Percentiles rank a stretch among this genome's conserved stretches.
Evolutionary conservation across 257 asterid species (phyloP).

Genomic region (Nicotiana sylvestris): DNA sequence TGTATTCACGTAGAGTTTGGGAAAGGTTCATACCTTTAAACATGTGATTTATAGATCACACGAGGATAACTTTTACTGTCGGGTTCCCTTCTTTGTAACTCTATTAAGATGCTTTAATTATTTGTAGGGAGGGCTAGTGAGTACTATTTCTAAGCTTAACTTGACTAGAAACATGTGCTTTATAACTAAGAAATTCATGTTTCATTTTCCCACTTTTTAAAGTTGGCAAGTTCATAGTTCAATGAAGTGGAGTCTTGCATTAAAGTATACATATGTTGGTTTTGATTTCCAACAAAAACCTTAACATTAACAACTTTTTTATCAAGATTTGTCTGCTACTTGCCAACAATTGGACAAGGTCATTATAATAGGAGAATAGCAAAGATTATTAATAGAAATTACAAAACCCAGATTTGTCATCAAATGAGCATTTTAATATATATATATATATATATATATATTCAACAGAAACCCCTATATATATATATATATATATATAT

Average conservation of each 20-base stretch:
- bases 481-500: too few species aligned
- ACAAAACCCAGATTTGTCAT: background rate
- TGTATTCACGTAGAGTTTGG: too few species aligned
- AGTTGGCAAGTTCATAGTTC: background rate
- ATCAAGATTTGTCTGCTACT: conserved; percentile 2
- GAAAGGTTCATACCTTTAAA: too few species aligned
- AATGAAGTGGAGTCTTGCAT: background rate
- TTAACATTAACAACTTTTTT: background rate
- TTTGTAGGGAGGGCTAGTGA: too few species aligned
- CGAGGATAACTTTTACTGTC: accelerated
- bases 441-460: too few species aligned
- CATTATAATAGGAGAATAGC: background rate
- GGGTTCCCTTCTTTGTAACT: too few species aligned
- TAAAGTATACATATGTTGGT: background rate
- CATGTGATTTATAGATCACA: too few species aligned
- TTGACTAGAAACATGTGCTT: too few species aligned
- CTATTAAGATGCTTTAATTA: too few species aligned
- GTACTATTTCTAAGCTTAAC: too few species aligned
- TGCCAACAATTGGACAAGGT: background rate
- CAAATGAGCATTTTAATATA: background rate
- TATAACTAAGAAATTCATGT: background rate
- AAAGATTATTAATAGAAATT: background rate
- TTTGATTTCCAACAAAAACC: background rate
- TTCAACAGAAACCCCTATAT: too few species aligned
- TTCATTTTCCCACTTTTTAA: background rate